Evolutionary conservation across 164 flowering plant species (phyloP), one percentile per base, ranked within the genome.

Genomic region (grape (Vitis vinifera)): DNA sequence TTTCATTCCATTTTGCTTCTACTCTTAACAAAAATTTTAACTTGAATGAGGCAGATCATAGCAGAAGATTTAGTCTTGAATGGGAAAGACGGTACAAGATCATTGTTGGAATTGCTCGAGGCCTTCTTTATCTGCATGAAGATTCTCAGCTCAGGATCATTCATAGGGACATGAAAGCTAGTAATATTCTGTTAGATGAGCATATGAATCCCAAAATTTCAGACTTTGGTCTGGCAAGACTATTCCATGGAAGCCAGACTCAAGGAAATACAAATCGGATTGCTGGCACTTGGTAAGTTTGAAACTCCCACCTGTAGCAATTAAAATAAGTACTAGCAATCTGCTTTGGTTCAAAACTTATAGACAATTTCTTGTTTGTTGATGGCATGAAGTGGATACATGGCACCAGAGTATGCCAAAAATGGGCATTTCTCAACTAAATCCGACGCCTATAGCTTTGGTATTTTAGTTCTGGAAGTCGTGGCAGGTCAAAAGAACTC

Each of bases 81-180:
- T 74, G 77, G 73, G 73, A 64, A 30, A 74, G 55, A 27, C 27
- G 77, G 29, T 52, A 69, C 77, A 74, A 62, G 11, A 74, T 74
- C 59, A 74, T 74, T 27, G 65, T 63, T 12, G 76, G 72, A 31
- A 63, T 74, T 56, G 72, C 72, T 4, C 48, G 76, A 58, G 76
- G 76, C 13, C 52, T 74, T 16, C 72, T 74, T 50, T 74, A 68
- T 56, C 55, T 68, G 51, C 76, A 74, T 23, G 59, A 74, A 59
- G 76, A 74, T 58, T 74, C 76, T 19, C 63, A 69, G 68, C 68
- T 74, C n/a, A 68, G 68, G 52, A 60, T 73, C 15, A 63, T 71
- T 50, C 74, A 71, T 29, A 48, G 69, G 4, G 74, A 71, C 44
- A 9, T 71, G 62, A 71, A 71, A 63, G 73, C 68, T 15, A 71